Evolutionary conservation across 352 stramenopile species (phyloP).

Genomic region (Pseudoperonospora humuli): DNA sequence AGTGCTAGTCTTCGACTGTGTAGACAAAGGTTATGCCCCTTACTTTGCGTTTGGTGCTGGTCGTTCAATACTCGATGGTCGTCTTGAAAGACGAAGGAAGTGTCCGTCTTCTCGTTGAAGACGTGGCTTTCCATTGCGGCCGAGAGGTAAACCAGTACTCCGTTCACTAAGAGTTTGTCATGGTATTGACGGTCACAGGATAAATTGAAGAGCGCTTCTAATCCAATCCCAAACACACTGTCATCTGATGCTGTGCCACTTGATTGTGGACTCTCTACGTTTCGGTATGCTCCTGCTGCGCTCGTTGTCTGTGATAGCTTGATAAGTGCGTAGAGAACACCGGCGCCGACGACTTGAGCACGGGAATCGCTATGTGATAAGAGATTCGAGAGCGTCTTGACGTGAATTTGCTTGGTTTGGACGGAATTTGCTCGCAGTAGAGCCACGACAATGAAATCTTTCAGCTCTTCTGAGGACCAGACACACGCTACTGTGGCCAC

Average conservation of each 20-base stretch:
- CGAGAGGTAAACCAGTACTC: constrained; percentile 60
- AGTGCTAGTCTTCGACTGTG: constrained; percentile 52
- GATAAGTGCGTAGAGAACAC: constrained; percentile 73
- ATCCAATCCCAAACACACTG: constrained; percentile 59
- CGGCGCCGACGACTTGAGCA: constrained; percentile 57
- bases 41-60: constrained; percentile 6
- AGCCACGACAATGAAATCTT: constrained; percentile 78
- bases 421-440: constrained; percentile 67
- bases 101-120: constrained; percentile 1
- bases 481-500: constrained; percentile 59
- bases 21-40: constrained; percentile 16
- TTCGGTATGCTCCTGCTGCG: constrained; percentile 1
- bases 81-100: constrained; percentile 14
- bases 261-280: neutral
- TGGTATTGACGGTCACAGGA: constrained; percentile 66
- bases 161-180: constrained; percentile 58
- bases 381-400: constrained; percentile 73
- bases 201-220: constrained; percentile 72
- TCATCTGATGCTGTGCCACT: constrained; percentile 22
- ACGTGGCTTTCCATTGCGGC: constrained; percentile 28
- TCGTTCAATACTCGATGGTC: neutral
- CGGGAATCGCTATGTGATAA: constrained; percentile 49
- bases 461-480: constrained; percentile 65
- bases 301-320: constrained; percentile 63
- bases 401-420: constrained; percentile 77